Evolutionary conservation across 1,139 yeast genomes (phyloP).

Genomic region (Geotrichum carabidarum): DNA sequence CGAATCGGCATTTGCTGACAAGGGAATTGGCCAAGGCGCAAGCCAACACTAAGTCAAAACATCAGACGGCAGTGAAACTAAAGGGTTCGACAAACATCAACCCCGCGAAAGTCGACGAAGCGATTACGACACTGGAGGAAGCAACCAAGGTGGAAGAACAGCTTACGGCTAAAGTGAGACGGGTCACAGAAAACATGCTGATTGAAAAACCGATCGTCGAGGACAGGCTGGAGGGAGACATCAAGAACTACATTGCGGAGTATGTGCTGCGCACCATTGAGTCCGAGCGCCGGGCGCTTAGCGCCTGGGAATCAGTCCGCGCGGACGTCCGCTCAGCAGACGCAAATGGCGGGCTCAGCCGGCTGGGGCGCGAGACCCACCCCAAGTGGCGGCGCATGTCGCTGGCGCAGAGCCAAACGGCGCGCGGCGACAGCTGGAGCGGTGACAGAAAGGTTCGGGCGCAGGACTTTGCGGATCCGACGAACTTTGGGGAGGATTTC

Average conservation of each 20-base stretch:
- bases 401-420: conserved; percentile 41
- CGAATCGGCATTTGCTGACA: conserved; percentile 88
- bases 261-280: conserved; percentile 72
- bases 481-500: conserved; percentile 13
- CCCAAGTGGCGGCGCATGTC: conserved; percentile 29
- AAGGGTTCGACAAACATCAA: conserved; percentile 72
- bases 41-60: conserved; percentile 62
- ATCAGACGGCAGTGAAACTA: conserved; percentile 66
- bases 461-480: conserved; percentile 34
- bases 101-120: conserved; percentile 88
- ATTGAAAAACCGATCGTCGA: conserved; percentile 60
- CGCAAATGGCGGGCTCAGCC: conserved; percentile 71
- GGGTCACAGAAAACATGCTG: conserved; percentile 83
- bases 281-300: conserved; percentile 75
- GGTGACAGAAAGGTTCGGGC: conserved; percentile 44
- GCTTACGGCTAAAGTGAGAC: conserved; percentile 64
- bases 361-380: conserved; percentile 71
- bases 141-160: conserved; percentile 78
- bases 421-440: conserved; percentile 57
- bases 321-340: conserved; percentile 73
- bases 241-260: conserved; percentile 52
- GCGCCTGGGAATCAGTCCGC: conserved; percentile 69
- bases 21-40: conserved; percentile 81
- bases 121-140: conserved; percentile 69
- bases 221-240: conserved; percentile 51